These are phyloP conservation scores for Lithocarpus polystachyus DNA, from an alignment of 306 rosid genomes.

Conservation along the genomic window DNA sequence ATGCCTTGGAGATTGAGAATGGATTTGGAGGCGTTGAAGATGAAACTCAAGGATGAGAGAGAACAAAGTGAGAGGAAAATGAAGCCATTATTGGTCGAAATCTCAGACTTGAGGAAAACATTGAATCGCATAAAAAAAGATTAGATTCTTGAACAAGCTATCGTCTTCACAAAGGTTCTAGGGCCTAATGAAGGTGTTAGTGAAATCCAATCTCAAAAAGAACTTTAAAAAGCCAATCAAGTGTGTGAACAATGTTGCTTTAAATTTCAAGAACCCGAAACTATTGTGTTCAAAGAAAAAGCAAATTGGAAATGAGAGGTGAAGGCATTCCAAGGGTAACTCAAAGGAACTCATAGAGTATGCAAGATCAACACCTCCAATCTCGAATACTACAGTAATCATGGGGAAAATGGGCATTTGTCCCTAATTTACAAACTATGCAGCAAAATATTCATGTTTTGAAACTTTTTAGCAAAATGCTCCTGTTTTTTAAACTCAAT, in stretches of 20 bases:
- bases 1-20: constrained; percentile 53
- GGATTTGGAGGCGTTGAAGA: constrained; percentile 10
- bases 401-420: no score
- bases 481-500: no score
- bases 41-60: constrained; percentile 40
- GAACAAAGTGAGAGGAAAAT: constrained; percentile 34
- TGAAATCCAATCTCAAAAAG: constrained; percentile 52
- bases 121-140: constrained; percentile 33
- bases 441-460: no score
- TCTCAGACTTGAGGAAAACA: constrained; percentile 57
- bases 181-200: constrained; percentile 49
- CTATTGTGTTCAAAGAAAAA: constrained; percentile 55
- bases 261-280: constrained; percentile 33
- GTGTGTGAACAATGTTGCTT: constrained; percentile 9
- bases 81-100: constrained; percentile 57
- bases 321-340: constrained; percentile 59
- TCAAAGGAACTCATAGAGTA: constrained; percentile 76
- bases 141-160: constrained; percentile 32
- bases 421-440: no score
- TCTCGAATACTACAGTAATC: no score
- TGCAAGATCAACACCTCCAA: constrained; percentile 71
- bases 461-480: no score
- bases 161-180: constrained; percentile 68
- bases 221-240: constrained; percentile 48
- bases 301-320: constrained; percentile 44